These are phyloP conservation scores for Tolypocladium amazonense DNA, from an alignment of 2,329 filamentous ascomycete species.

Conservation along the genomic window DNA sequence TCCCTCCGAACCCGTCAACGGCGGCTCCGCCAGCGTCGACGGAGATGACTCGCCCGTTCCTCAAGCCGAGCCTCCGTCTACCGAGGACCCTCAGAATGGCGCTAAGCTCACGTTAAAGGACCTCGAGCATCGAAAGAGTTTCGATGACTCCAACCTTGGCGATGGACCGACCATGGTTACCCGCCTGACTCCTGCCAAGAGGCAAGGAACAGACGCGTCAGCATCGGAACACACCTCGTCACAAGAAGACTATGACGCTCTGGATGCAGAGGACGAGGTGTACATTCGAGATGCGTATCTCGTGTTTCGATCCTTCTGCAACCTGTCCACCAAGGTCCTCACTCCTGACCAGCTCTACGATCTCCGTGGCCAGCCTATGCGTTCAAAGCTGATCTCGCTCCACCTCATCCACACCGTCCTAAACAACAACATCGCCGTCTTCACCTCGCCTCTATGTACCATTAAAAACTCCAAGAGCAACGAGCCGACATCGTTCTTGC, in stretches of 20 bases:
- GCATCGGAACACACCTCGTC: conserved; percentile 40
- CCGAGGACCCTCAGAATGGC: conserved; percentile 22
- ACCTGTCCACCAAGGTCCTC: conserved; percentile 86
- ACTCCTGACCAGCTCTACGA: conserved; percentile 88
- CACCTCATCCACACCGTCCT: conserved; percentile 92
- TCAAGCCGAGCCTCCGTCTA: conserved; percentile 16
- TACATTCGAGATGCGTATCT: conserved; percentile 96
- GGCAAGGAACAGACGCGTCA: conserved; percentile 27
- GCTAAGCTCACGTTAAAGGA: conserved; percentile 57
- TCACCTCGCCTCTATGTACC: conserved; percentile 82
- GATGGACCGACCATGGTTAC: conserved; percentile 60
- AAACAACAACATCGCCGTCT: conserved; percentile 86
- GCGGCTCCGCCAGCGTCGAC: conserved; percentile 26
- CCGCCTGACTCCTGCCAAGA: conserved; percentile 40
- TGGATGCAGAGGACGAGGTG: conserved; percentile 78
- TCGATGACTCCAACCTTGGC: conserved; percentile 55
- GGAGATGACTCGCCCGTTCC: conserved; percentile 23
- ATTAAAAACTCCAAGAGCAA: conserved; percentile 86
- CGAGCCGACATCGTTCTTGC: conserved; percentile 80
- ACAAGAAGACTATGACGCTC: conserved; percentile 47
- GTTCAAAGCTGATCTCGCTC: conserved; percentile 88
- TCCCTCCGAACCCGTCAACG: conserved; percentile 28
- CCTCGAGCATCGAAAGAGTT: conserved; percentile 56
- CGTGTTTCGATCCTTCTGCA: conserved; percentile 95
- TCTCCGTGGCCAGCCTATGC: conserved; percentile 88